These are phyloP conservation scores for Plasmodium falciparum DNA, from an alignment of 169 alveolate genomes.

Conservation along the genomic window DNA sequence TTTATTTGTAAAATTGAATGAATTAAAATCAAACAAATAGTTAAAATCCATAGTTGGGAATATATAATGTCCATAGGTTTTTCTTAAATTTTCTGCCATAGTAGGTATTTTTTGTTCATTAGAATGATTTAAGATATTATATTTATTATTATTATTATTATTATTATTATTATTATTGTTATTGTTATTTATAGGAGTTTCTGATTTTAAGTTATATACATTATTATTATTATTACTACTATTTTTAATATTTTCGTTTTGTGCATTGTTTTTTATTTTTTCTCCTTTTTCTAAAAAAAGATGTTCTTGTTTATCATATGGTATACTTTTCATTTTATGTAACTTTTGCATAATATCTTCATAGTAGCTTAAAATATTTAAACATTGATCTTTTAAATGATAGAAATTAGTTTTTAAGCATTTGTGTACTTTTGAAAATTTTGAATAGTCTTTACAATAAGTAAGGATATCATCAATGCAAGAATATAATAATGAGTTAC, in stretches of 20 bases:
- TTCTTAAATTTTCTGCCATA: conserved; percentile 51
- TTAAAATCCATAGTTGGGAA: conserved; percentile 29
- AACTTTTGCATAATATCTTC: conserved; percentile 67
- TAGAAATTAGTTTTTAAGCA: conserved; percentile 44
- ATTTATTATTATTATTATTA: background rate
- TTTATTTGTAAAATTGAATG: conserved; percentile 13
- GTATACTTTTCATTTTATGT: conserved; percentile 63
- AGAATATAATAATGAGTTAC: conserved; percentile 54
- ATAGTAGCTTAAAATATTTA: conserved; percentile 57
- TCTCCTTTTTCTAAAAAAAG: conserved; percentile 40
- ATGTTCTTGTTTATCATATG: conserved; percentile 33
- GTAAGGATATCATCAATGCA: conserved; percentile 30
- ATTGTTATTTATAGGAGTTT: background rate
- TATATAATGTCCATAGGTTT: conserved; percentile 46
- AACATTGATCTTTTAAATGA: conserved; percentile 37
- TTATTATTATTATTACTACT: background rate
- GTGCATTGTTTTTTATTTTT: background rate
- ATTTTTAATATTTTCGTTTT: background rate
- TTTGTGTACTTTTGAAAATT: conserved; percentile 60
- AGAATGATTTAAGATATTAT: conserved; percentile 17
- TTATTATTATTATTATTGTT: conserved; percentile 1
- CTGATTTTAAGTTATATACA: conserved; percentile 10
- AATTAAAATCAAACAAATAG: conserved; percentile 15
- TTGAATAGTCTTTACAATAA: conserved; percentile 40
- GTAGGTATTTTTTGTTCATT: background rate